Percentiles rank a stretch among this genome's conserved stretches.
Conservation (phyloP, 176 grass and related monocot genomes). For the bread wheat (Triticum aestivum) region DNA sequence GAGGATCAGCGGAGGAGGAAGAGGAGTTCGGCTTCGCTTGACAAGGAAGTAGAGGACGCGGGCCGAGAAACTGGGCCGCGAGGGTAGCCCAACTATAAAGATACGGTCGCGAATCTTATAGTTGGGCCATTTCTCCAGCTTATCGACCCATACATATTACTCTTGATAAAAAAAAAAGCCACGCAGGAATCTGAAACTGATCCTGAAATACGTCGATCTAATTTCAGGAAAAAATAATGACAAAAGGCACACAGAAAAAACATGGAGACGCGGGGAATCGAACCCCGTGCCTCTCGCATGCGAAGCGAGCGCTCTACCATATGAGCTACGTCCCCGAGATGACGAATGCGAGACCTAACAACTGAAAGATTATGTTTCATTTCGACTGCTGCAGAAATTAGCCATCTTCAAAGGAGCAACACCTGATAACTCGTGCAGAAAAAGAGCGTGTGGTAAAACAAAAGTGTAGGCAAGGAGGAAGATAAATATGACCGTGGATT, state of each 20-base stretch:
- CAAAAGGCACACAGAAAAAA: neutral
- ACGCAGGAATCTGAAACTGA: neutral
- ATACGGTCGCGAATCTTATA: neutral
- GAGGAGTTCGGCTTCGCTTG: conserved; percentile 2
- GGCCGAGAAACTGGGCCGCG: neutral
- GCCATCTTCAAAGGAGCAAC: neutral
- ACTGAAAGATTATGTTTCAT: neutral
- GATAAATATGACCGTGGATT: neutral
- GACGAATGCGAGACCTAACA: rapidly evolving
- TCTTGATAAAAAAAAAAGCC: neutral
- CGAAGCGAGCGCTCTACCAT: conserved; percentile 99
- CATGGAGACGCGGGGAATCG: conserved; percentile 80
- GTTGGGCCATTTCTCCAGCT: neutral
- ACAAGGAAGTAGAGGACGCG: neutral
- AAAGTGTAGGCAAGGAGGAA: neutral
- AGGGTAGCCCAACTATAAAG: neutral
- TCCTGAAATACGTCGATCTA: neutral
- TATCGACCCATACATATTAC: neutral
- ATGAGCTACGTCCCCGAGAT: conserved; percentile 85
- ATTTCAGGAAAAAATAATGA: too few relatives aligned
- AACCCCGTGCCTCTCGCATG: conserved; percentile 99
- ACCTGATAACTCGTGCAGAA: neutral
- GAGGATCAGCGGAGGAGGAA: neutral
- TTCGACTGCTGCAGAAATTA: too few relatives aligned
- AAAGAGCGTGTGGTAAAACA: neutral